These are phyloP conservation scores for Mycena capillaripes DNA, from an alignment of 768 basidiomycete genomes.

Conservation along the genomic window DNA sequence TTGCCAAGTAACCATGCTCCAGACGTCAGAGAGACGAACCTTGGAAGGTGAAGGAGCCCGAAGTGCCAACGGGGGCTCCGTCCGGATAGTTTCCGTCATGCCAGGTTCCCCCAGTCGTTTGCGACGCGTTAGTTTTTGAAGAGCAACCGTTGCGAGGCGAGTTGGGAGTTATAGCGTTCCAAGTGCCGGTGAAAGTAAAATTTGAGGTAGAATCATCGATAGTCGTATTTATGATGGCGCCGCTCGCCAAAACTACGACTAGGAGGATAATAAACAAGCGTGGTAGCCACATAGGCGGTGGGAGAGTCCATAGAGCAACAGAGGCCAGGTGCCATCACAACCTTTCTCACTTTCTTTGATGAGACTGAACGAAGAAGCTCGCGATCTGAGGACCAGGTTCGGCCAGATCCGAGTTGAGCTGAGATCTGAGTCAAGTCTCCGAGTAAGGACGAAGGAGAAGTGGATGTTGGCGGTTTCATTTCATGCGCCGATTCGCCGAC, in stretches of 20 bases:
- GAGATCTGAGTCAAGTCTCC: too few species aligned
- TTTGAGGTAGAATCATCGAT: constrained; percentile 21
- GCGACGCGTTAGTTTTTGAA: constrained; percentile 8
- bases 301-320: not conserved
- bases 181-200: constrained; percentile 22
- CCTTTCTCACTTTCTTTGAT: too few species aligned
- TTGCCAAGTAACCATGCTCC: too few species aligned
- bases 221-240: constrained; percentile 19
- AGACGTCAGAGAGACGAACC: constrained; percentile 5
- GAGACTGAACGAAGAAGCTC: too few species aligned
- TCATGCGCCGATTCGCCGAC: too few species aligned
- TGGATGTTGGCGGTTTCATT: too few species aligned
- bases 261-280: constrained; percentile 21
- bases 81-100: constrained; percentile 24
- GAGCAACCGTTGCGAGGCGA: constrained; percentile 18
- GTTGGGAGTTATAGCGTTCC: constrained; percentile 13
- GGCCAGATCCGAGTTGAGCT: too few species aligned
- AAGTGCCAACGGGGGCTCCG: not conserved
- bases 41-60: constrained; percentile 25
- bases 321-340: not conserved
- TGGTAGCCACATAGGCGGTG: constrained; percentile 19
- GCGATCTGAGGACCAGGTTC: too few species aligned
- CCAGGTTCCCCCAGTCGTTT: constrained; percentile 11
- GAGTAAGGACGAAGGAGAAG: too few species aligned
- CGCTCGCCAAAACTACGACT: not conserved